phyloP scores from a whole-genome alignment of 768 basidiomycete genomes.

The Mycena metata region DNA sequence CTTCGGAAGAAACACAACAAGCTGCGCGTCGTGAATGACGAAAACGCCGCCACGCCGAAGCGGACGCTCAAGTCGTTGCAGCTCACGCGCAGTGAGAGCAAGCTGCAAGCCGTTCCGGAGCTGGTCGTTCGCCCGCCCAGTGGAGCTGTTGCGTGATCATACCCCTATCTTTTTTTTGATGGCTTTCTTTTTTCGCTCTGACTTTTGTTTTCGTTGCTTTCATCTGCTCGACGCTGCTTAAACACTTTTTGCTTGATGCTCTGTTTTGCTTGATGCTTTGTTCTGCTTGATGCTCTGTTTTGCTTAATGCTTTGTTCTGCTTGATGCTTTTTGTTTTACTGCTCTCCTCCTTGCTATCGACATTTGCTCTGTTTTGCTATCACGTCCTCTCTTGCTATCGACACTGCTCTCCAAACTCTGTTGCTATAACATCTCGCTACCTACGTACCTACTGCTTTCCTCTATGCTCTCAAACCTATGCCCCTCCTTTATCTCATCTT shows the following conservation, averaged over 20 bases:
- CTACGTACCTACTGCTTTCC: constrained; percentile 13
- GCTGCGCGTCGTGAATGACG: constrained; percentile 54
- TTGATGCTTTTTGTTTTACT: constrained; percentile 39
- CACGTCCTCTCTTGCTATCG: constrained; percentile 28
- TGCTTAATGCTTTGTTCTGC: constrained; percentile 31
- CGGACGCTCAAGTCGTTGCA: constrained; percentile 71
- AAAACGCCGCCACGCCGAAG: constrained; percentile 53
- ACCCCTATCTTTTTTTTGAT: constrained; percentile 11
- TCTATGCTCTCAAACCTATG: constrained; percentile 37
- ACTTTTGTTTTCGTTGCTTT: constrained; percentile 27
- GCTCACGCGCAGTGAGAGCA: constrained; percentile 72
- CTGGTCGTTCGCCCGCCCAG: constrained; percentile 5
- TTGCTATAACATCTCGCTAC: constrained; percentile 26
- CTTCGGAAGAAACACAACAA: constrained; percentile 68
- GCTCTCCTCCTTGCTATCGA: constrained; percentile 28
- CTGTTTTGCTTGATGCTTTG: constrained; percentile 5
- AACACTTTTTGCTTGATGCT: too few species aligned
- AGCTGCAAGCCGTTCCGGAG: not conserved
- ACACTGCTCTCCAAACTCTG: constrained; percentile 36
- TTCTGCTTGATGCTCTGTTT: constrained; percentile 31
- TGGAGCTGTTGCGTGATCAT: constrained; percentile 58
- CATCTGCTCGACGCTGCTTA: constrained; percentile 9
- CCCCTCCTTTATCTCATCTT: constrained; percentile 14
- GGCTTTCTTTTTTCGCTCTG: constrained; percentile 22
- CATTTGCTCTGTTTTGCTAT: constrained; percentile 33